A percentile compares a stretch with the other conserved stretches of the same genome.
Evolutionary conservation across 2,329 filamentous ascomycete species (phyloP).

Genomic region (Periconia macrospinosa): DNA sequence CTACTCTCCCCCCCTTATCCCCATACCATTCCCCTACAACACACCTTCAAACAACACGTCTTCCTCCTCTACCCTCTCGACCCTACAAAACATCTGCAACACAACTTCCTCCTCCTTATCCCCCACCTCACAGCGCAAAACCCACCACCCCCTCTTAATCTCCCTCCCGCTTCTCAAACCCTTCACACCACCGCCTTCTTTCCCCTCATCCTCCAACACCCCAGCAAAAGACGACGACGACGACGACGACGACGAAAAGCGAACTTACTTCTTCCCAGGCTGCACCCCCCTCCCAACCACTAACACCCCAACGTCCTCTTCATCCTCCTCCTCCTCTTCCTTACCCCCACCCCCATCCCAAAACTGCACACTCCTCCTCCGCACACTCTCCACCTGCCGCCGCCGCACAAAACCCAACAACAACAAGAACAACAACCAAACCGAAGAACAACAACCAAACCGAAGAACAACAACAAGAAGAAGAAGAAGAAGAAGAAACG

Average conservation of each 20-base stretch:
- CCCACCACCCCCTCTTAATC: constrained; percentile 34
- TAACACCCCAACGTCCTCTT: background rate
- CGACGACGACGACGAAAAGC: background rate
- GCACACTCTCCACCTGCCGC: too few species aligned
- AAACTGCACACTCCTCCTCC: too few species aligned
- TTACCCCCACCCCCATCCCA: too few species aligned
- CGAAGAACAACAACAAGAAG: too few species aligned
- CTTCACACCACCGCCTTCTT: constrained; percentile 39
- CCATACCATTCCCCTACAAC: constrained; percentile 1
- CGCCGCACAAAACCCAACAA: too few species aligned
- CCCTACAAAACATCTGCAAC: constrained; percentile 35
- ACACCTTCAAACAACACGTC: constrained; percentile 18
- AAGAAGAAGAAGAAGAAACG: too few species aligned
- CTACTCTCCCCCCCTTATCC: too few species aligned
- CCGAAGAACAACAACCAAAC: too few species aligned
- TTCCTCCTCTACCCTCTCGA: constrained; percentile 21
- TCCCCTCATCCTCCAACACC: constrained; percentile 26
- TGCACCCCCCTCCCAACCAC: background rate
- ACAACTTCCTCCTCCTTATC: too few species aligned
- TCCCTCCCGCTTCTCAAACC: constrained; percentile 37
- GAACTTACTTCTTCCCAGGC: background rate
- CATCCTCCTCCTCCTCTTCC: too few species aligned
- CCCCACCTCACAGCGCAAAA: constrained; percentile 4
- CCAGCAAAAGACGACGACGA: too few species aligned
- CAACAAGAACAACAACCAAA: too few species aligned